Evolutionary conservation across 1,139 yeast species (phyloP).

Genomic region (Yamadazyma epiphylla): DNA sequence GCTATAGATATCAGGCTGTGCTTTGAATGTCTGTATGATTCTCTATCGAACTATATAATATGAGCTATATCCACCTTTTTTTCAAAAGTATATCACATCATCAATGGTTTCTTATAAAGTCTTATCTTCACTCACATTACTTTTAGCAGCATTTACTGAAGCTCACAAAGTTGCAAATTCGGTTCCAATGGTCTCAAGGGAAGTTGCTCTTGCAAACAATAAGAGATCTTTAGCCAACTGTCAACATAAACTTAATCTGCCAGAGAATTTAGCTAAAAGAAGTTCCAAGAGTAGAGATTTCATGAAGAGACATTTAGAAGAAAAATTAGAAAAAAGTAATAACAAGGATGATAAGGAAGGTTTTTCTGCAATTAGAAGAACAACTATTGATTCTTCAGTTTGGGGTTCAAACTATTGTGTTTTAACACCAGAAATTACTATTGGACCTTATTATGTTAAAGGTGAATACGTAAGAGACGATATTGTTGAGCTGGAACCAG

Average conservation of each 20-base stretch:
- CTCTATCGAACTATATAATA: too few relatives aligned
- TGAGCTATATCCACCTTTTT: too few relatives aligned
- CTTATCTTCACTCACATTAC: too few relatives aligned
- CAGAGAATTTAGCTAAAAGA: conserved; percentile 1
- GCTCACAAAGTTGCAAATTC: conserved; percentile 1
- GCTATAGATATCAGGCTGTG: too few relatives aligned
- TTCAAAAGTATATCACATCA: too few relatives aligned
- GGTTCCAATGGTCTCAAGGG: conserved; percentile 1
- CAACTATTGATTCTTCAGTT: conserved; percentile 1
- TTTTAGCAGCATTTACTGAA: too few relatives aligned
- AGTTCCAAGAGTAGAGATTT: neutral
- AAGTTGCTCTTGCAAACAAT: neutral
- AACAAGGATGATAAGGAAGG: neutral
- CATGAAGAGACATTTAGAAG: conserved; percentile 1
- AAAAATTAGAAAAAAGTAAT: neutral
- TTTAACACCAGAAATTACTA: conserved; percentile 3
- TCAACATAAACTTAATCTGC: conserved; percentile 1
- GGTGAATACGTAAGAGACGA: conserved; percentile 5
- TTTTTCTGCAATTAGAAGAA: neutral
- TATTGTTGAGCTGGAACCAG: conserved; percentile 2
- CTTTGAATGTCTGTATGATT: too few relatives aligned
- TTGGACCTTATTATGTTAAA: conserved; percentile 4
- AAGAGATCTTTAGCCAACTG: conserved; percentile 1
- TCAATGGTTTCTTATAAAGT: too few relatives aligned
- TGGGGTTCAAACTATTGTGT: conserved; percentile 2